Evolutionary conservation across 148 eudicot species (phyloP), one percentile per base, ranked within the genome.

Genomic region (Rhododendron kiyosumense): DNA sequence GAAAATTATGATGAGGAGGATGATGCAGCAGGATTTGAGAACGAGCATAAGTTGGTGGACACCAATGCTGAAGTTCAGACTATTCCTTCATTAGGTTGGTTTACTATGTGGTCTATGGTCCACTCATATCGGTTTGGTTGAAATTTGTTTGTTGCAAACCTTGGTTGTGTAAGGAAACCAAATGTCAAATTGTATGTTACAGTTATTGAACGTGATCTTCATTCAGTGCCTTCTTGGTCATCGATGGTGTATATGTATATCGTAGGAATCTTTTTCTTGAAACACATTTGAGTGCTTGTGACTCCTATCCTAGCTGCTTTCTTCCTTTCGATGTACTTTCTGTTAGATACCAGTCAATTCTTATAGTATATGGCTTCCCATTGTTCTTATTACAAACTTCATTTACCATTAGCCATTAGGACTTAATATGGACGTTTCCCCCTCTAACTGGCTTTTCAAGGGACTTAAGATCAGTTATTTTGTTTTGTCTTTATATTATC

Each of bases 1-100:
- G 99, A 97, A 61, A 92, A 97, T 88, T 97, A 97, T 87, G 99
- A 97, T 81, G 99, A 96, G 3, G 97, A 95, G 59, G 93, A 90
- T 15, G 76, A 30, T 71, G 76, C 15, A 78, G 92, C 90, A 76
- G 97, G 89, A 79, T 84, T 87, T 43, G 93, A 92, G 67, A 94
- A 90, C 81, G 92, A 91, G 84, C 48, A 79, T 38, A 92, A 86
- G 87, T 84, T 82, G 81, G 91, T 84, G 85, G 92, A 86, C 79
- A 78, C 80, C 49, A 88, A 77, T 69, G 49, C 83, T 81, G 94
- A 89, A 84, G 89, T 85, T 87, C 89, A 87, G 85, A 85, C 78
- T 76, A 32, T 84, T 77, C 45, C 91, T 86, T 77, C 84, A 76
- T 84, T 91, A 87, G 94, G 89, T 89, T 85, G 94, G 89, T 89